A percentile compares a stretch with the other conserved stretches of the same genome.
Conservation (phyloP, 176 grass and related monocot species). For the Coix lacrymajobi region DNA sequence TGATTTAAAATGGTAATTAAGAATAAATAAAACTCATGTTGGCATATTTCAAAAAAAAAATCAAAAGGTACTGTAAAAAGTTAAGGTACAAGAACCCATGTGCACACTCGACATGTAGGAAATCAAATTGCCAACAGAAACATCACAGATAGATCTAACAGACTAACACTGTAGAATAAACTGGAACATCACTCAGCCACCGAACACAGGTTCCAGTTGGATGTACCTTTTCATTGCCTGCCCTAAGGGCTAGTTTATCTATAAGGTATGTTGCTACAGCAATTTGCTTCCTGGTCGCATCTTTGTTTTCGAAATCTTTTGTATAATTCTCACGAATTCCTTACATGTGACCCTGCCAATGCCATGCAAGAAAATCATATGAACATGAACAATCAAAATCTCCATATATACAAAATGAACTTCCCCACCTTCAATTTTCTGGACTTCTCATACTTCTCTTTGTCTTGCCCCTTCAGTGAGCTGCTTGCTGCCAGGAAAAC, state of each 20-base stretch:
- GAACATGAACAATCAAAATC: slow-evolving; percentile 1
- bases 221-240: slow-evolving; percentile 97
- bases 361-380: slow-evolving; percentile 22
- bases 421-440: slow-evolving; percentile 73
- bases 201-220: slow-evolving; percentile 1
- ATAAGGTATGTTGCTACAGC: slow-evolving; percentile 96
- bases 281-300: slow-evolving; percentile 62
- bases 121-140: not conserved
- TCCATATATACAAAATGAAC: slow-evolving; percentile 26
- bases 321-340: slow-evolving; percentile 79
- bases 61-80: not conserved
- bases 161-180: not conserved
- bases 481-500: slow-evolving; percentile 96
- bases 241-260: slow-evolving; percentile 91
- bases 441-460: slow-evolving; percentile 94
- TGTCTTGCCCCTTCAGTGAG: slow-evolving; percentile 85
- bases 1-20: slow-evolving; percentile 6
- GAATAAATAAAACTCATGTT: not conserved
- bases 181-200: not conserved
- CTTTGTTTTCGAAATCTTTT: slow-evolving; percentile 76
- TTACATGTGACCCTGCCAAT: slow-evolving; percentile 66
- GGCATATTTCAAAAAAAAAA: slow-evolving; percentile 3
- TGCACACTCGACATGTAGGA: not conserved
- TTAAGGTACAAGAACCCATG: not conserved
- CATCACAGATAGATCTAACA: not conserved